A percentile compares a stretch with the other conserved stretches of the same genome.
Evolutionary conservation across 2,329 filamentous ascomycete genomes (phyloP).

Genomic region (Graphilbum fragrans): DNA sequence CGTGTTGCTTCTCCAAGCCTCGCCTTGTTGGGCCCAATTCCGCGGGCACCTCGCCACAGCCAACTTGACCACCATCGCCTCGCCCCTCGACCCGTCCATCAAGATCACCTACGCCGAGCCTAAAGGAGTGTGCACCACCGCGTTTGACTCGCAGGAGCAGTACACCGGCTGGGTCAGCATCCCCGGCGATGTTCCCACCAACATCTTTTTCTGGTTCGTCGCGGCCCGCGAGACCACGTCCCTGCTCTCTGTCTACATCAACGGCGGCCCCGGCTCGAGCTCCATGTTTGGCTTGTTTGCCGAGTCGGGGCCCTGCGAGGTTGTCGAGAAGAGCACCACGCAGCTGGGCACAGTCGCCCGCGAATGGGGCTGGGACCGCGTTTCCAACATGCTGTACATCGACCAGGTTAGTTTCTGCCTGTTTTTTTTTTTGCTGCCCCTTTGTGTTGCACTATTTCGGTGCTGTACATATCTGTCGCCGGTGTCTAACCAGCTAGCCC

Average conservation of each 20-base stretch:
- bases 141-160: constrained; percentile 53
- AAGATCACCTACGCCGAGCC: constrained; percentile 56
- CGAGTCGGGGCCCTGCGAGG: constrained; percentile 43
- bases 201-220: constrained; percentile 40
- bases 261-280: constrained; percentile 53
- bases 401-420: constrained; percentile 29
- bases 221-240: constrained; percentile 29
- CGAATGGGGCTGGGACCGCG: constrained; percentile 54
- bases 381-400: constrained; percentile 43
- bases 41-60: constrained; percentile 7
- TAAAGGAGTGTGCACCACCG: constrained; percentile 50
- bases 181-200: constrained; percentile 40
- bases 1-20: too few species aligned
- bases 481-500: constrained; percentile 31
- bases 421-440: not conserved
- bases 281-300: constrained; percentile 53
- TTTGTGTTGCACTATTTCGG: too few species aligned
- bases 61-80: constrained; percentile 44
- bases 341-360: constrained; percentile 42
- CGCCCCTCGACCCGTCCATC: constrained; percentile 50
- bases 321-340: constrained; percentile 32
- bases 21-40: constrained; percentile 21
- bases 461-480: not conserved
- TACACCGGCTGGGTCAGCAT: constrained; percentile 59
- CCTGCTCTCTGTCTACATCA: constrained; percentile 48